Base-by-base conservation (phyloP, 2,329 filamentous ascomycete genomes). In the Trichoderma hamatum region DNA sequence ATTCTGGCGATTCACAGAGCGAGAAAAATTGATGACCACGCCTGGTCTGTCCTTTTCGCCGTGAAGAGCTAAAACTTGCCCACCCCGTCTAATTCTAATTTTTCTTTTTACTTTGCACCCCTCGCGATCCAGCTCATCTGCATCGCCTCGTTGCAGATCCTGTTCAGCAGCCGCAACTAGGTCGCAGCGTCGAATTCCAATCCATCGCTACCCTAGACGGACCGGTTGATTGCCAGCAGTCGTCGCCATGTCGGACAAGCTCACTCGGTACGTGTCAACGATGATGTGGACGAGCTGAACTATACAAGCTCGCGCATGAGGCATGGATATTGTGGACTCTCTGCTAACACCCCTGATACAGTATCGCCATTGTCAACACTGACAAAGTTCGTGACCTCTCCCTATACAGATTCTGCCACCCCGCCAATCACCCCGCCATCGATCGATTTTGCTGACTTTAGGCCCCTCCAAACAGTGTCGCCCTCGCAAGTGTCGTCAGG, bases 331-430 rank as follows among this genome's bases (percentile, higher is more conserved):
- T 72, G 62, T 32, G 19, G 55, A 3, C 30, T n/a, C 32, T 34
- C 26, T 26, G n/a, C 79, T 81, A 66, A 80, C 73, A 14, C n/a
- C 13, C 5, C 28, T 11, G 51, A 32, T 68, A 63, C 78, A 96
- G 96, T 92, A 94, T 99, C 84, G 96, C 96, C 78, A 99, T 99
- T 85, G 93, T 99, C 86, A 98, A 95, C 83, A 92, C 88, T 81
- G 96, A 99, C 90, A 98, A 99, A 90, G 93, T 96, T 80, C 77
- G 84, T 67, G 5, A 16, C 36, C 69, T 52, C 43, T 66, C 58
- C 14, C 58, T 56, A 54, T 36, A n/a, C 65, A n/a, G 21, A 58
- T 36, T 66, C 69, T 68, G 67, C 62, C 28, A 28, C 65, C 59
- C 71, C 68, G 70, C 72, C 58, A 73, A 71, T 75, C 74, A 71